These are phyloP conservation scores for Tylopilus vinaceipallidus DNA, from an alignment of 768 basidiomycete species.

Conservation along the genomic window DNA sequence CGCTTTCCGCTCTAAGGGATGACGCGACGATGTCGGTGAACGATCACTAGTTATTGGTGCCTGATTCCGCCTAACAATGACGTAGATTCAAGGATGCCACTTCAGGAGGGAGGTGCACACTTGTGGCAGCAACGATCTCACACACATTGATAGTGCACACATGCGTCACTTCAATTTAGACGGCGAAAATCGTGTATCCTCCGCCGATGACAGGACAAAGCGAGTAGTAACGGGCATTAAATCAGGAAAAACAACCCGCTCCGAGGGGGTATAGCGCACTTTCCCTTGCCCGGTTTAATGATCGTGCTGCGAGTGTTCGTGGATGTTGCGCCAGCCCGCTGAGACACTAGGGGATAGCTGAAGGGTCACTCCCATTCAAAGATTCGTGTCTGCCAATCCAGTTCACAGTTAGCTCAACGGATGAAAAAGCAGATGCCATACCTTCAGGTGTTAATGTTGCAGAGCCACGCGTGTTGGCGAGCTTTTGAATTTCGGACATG, in stretches of 20 bases:
- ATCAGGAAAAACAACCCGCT: constrained; percentile 11
- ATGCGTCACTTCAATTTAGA: neutral
- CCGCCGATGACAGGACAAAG: constrained; percentile 4
- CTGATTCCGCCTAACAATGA: no score
- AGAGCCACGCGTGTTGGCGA: constrained; percentile 14
- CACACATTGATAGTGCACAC: no score
- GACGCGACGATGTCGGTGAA: no score
- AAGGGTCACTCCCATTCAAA: constrained; percentile 19
- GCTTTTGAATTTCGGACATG: constrained; percentile 30
- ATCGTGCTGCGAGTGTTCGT: constrained; percentile 9
- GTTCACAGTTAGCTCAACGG: neutral
- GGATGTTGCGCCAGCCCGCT: constrained; percentile 12
- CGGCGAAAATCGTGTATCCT: constrained; percentile 3
- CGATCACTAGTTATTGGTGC: no score
- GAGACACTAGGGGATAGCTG: neutral
- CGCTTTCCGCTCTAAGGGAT: no score
- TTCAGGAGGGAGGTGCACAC: neutral
- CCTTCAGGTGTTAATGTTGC: neutral
- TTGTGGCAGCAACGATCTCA: neutral
- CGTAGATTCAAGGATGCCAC: no score
- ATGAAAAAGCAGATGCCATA: neutral
- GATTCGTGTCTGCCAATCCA: neutral
- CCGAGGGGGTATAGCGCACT: neutral
- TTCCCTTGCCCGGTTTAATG: no score
- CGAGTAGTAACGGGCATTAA: neutral